Conservation (phyloP, 371 early-diverging fungal genomes). For the Rhizomucor miehei region DNA sequence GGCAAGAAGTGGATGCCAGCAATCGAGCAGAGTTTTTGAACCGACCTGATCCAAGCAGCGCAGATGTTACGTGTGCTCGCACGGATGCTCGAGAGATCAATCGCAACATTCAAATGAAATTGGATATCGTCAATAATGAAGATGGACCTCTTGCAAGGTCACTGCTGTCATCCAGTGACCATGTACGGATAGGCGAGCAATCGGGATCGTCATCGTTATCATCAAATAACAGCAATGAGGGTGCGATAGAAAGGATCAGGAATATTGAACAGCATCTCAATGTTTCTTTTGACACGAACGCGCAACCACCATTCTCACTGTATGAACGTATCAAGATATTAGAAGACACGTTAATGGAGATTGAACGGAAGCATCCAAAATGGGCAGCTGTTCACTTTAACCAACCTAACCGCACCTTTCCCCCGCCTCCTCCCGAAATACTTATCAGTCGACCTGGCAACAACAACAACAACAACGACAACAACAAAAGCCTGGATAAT, state of each 20-base stretch:
- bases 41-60: slow-evolving; percentile 37
- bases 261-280: slow-evolving; percentile 68
- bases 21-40: slow-evolving; percentile 68
- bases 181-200: slow-evolving; percentile 4
- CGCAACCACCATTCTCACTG: slow-evolving; percentile 25
- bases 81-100: slow-evolving; percentile 73
- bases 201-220: neutral
- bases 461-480: neutral
- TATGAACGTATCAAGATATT: slow-evolving; percentile 62
- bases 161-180: slow-evolving; percentile 11
- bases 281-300: slow-evolving; percentile 49
- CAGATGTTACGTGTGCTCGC: slow-evolving; percentile 60
- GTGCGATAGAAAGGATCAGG: slow-evolving; percentile 41
- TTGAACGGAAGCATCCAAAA: slow-evolving; percentile 67
- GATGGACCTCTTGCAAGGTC: slow-evolving; percentile 74
- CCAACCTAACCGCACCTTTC: slow-evolving; percentile 54
- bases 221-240: neutral
- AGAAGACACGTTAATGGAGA: slow-evolving; percentile 66
- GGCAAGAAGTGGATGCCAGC: slow-evolving; percentile 66
- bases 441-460: slow-evolving; percentile 25
- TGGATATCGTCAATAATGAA: slow-evolving; percentile 73
- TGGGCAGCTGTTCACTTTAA: slow-evolving; percentile 75
- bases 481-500: no score
- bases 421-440: slow-evolving; percentile 37
- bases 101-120: slow-evolving; percentile 80